These are phyloP conservation scores for Aurinia saxatilis DNA, from an alignment of 345 rosid species.

Conservation along the genomic window DNA sequence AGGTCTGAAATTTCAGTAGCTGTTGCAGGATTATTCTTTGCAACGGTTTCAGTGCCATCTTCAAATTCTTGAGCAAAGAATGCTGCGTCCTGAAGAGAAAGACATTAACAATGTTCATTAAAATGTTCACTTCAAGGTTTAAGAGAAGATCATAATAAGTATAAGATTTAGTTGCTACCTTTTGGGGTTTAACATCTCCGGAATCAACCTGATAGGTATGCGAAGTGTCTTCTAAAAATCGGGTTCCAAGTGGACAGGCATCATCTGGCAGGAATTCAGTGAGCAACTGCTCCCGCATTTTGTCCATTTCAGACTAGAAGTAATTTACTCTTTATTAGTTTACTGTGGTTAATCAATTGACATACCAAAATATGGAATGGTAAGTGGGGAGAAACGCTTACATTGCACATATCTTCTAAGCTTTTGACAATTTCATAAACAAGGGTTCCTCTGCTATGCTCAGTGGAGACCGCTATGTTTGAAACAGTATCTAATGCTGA, in stretches of 20 bases:
- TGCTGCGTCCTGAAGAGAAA: conserved; percentile 33
- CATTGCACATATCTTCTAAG: conserved; percentile 52
- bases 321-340: conserved; percentile 12
- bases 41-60: conserved; percentile 39
- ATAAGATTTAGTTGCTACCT: conserved; percentile 30
- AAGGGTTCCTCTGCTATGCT: conserved; percentile 55
- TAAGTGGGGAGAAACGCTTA: conserved; percentile 33
- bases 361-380: neutral
- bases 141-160: conserved; percentile 7
- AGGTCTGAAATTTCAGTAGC: conserved; percentile 34
- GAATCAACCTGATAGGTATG: conserved; percentile 33
- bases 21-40: conserved; percentile 30
- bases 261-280: conserved; percentile 82
- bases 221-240: conserved; percentile 40
- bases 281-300: conserved; percentile 49
- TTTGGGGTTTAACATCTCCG: conserved; percentile 28
- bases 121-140: conserved; percentile 5
- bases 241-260: conserved; percentile 68
- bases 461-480: conserved; percentile 39
- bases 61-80: conserved; percentile 40
- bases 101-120: neutral
- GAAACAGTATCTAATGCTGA: conserved; percentile 56
- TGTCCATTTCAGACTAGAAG: conserved; percentile 53
- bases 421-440: conserved; percentile 62
- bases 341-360: neutral